Evolutionary conservation across 768 basidiomycete genomes (phyloP).

Genomic region (Tulasnella sp.): DNA sequence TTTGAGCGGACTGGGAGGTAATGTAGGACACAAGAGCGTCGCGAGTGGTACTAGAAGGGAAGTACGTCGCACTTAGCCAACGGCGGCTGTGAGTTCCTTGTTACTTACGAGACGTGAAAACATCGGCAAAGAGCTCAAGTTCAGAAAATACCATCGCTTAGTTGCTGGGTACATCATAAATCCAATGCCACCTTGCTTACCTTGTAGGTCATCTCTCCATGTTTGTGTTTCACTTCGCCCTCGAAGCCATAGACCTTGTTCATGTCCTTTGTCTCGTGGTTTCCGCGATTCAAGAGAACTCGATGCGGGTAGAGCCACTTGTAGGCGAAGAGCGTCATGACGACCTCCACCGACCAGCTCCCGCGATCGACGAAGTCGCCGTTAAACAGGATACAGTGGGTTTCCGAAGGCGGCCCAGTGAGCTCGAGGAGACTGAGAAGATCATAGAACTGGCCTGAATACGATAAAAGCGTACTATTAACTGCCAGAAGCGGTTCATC

Average conservation of each 20-base stretch:
- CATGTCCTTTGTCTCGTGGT: slow-evolving; percentile 97
- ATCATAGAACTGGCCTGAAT: slow-evolving; percentile 87
- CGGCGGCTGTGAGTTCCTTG: neutral
- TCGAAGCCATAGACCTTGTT: slow-evolving; percentile 87
- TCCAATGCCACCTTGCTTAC: slow-evolving; percentile 31
- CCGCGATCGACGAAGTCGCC: slow-evolving; percentile 97
- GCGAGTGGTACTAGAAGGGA: slow-evolving; percentile 68
- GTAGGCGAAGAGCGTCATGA: slow-evolving; percentile 85
- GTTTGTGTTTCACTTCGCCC: slow-evolving; percentile 94
- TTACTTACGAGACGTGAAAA: slow-evolving; percentile 76
- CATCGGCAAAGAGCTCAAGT: slow-evolving; percentile 76
- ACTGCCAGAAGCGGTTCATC: neutral
- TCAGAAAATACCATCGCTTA: slow-evolving; percentile 13
- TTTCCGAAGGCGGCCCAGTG: slow-evolving; percentile 75
- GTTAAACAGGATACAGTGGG: slow-evolving; percentile 85
- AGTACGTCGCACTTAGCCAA: neutral
- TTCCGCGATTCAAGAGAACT: slow-evolving; percentile 93
- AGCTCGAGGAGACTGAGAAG: slow-evolving; percentile 77
- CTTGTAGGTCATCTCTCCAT: slow-evolving; percentile 92
- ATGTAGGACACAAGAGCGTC: slow-evolving; percentile 71
- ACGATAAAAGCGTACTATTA: neutral
- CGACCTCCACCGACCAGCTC: slow-evolving; percentile 92
- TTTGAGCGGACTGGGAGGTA: slow-evolving; percentile 42
- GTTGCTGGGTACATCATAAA: neutral
- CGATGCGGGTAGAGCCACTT: slow-evolving; percentile 92